phyloP scores from a whole-genome alignment of 305 asterid genomes.

The Rubia balearica region DNA sequence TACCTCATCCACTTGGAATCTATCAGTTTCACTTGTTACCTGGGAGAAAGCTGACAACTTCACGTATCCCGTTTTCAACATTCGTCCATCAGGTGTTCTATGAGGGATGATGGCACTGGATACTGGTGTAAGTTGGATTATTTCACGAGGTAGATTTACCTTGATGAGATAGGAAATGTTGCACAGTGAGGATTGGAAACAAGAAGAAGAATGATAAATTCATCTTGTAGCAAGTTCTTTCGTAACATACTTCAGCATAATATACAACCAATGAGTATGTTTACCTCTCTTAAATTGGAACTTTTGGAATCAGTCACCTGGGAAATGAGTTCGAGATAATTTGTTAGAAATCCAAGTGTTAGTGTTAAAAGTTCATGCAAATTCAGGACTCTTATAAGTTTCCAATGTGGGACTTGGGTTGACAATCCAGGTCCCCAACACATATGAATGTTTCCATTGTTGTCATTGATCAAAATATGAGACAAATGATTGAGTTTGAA shows the following conservation, averaged over 20 bases:
- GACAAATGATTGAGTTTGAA: no score
- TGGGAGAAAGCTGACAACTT: slow-evolving; percentile 75
- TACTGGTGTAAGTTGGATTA: slow-evolving; percentile 64
- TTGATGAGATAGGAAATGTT: slow-evolving; percentile 18
- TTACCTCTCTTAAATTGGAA: slow-evolving; percentile 64
- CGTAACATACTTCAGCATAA: not conserved
- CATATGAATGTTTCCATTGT: not conserved
- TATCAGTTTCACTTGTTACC: slow-evolving; percentile 34
- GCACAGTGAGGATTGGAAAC: not conserved
- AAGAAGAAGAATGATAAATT: not conserved
- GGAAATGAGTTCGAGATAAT: slow-evolving; percentile 13
- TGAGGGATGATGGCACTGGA: slow-evolving; percentile 75
- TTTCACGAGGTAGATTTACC: slow-evolving; percentile 86
- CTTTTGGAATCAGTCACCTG: slow-evolving; percentile 47
- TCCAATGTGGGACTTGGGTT: not conserved
- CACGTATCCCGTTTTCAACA: slow-evolving; percentile 74
- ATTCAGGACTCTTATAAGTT: not conserved
- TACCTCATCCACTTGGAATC: not conserved
- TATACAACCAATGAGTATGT: slow-evolving; percentile 4
- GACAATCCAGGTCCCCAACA: no score
- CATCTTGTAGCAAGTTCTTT: slow-evolving; percentile 1
- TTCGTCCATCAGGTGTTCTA: slow-evolving; percentile 56
- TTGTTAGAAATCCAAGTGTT: not conserved
- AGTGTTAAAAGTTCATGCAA: not conserved
- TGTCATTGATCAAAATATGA: no score